Evolutionary conservation across 352 stramenopile species (phyloP), one percentile per base, ranked within the genome.

Genomic region (Pythium periplocum): DNA sequence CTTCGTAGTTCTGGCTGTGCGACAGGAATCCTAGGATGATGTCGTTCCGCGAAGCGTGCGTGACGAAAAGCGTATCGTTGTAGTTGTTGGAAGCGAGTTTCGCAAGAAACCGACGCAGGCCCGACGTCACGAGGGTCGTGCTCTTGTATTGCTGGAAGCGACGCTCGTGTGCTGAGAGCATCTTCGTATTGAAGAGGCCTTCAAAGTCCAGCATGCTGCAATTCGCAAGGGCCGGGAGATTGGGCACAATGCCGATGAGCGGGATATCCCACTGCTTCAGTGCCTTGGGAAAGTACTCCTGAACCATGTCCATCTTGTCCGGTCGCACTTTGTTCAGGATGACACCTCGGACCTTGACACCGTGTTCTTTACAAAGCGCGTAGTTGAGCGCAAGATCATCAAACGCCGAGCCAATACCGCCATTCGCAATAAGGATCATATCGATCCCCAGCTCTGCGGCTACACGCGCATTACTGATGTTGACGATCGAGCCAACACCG

Each of bases 381-480:
- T 95, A 86, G 70, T 98, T 98, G 35, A 99, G 75, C 49, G 92
- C 85, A 55, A 98, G 75, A 55, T 97, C 88, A 63, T 98, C 90
- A 63, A 96, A 98, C 2, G 90, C 83, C 38, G 80, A 96, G 44
- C 94, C 95, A 36, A 98, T 76, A 54, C 96, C 96, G 53, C 96
- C 96, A 74, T 98, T 99, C 6, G 90, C 95, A 57, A 98, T 89
- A 11, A 96, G 69, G 33, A 98, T 75, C 86, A 98, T 98, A 66
- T 97, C 87, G 8, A 96, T 87, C 31, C 90, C 92, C 37, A 98
- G 59, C 55, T 97, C 74, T 37, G 74, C 79, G 1, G 94, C 95
- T 30, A 98, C 93, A 52, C 96, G 85, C 50, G 95, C 95, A 70
- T 99, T 99, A 69, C 97, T 98, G 48, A 97, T 83, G 75, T 94